Evolutionary conservation across 768 basidiomycete genomes (phyloP), one percentile per base, ranked within the genome.

Genomic region (Trametes elegans): DNA sequence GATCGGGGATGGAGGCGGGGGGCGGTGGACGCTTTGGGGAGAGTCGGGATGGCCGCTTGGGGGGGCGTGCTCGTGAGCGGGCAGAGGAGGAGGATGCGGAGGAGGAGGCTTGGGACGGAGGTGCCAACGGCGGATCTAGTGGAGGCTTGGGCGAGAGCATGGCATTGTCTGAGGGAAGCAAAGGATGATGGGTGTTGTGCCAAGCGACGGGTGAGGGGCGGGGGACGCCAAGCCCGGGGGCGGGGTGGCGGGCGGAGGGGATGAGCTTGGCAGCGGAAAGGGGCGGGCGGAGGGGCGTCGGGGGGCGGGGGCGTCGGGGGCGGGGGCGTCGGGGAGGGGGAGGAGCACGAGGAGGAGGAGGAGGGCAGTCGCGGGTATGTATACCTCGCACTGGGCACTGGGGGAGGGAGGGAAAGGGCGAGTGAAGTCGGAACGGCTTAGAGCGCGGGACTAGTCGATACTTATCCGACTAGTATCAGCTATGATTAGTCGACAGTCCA

Each of bases 1-100:
- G 82, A 27, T 53, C 64, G 49, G 49, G 18, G 55, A 55, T 27
- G 61, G 70, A 59, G 57, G 65, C 31, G 48, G 49, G 36, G 23
- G 59, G 47, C 18, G 28, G 9, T 24, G 51, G 19, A 10, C 32
- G 49, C 19, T 45, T 53, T 36, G 51, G 8, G 10, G 51, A 47
- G 10, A 44, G 44, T 21, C 47, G 60, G 18, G 24, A 28, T 21
- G 51, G 46, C 7, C 44, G 57, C 35, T 52, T 52, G 58, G 39
- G 24, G 1, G 62, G 38, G 58, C 44, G 60, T 36, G 29, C 36
- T 19, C 24, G 34, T 43, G 53, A 16, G 55, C 21, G 58, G 27
- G 55, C n/a, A 35, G 48, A 50, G 27, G 60, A 56, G 49, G 50
- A 47, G 31, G 59, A 49, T n/a, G n/a, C n/a, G 26, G 57, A 43